Evolutionary conservation across 352 stramenopile genomes (phyloP).

Genomic region (Pythium myriotylum): DNA sequence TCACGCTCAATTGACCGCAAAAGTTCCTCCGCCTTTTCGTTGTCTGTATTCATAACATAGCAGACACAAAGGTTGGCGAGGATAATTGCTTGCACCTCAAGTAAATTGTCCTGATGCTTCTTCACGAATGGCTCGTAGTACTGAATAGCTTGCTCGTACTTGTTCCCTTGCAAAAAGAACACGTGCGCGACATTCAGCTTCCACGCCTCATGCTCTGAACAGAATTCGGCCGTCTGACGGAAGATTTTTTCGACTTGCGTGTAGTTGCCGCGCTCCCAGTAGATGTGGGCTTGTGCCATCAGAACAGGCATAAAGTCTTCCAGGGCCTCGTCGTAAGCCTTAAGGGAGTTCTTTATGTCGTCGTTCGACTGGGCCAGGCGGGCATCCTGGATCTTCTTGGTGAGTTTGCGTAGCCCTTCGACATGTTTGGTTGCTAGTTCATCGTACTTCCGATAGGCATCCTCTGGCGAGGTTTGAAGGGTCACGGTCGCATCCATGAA

Average conservation of each 20-base stretch:
- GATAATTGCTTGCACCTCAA: constrained; percentile 95
- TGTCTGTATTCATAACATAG: constrained; percentile 98
- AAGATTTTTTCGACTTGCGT: constrained; percentile 97
- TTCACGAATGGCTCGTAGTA: constrained; percentile 97
- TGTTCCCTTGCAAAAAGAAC: constrained; percentile 94
- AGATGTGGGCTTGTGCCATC: constrained; percentile 96
- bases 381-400: constrained; percentile 94
- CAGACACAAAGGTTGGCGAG: constrained; percentile 97
- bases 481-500: constrained; percentile 96
- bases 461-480: constrained; percentile 92
- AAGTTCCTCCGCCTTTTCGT: constrained; percentile 95
- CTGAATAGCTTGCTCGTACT: constrained; percentile 87
- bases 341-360: constrained; percentile 90
- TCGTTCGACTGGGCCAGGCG: constrained; percentile 91
- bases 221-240: constrained; percentile 94
- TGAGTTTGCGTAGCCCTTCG: constrained; percentile 92
- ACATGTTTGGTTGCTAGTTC: constrained; percentile 94
- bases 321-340: constrained; percentile 94
- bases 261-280: constrained; percentile 97
- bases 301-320: constrained; percentile 96
- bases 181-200: constrained; percentile 96
- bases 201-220: constrained; percentile 94
- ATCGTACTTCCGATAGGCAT: constrained; percentile 94
- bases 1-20: constrained; percentile 95
- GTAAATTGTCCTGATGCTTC: constrained; percentile 88